Evolutionary conservation across 257 asterid genomes (phyloP).

Genomic region (Solanum virginianum): DNA sequence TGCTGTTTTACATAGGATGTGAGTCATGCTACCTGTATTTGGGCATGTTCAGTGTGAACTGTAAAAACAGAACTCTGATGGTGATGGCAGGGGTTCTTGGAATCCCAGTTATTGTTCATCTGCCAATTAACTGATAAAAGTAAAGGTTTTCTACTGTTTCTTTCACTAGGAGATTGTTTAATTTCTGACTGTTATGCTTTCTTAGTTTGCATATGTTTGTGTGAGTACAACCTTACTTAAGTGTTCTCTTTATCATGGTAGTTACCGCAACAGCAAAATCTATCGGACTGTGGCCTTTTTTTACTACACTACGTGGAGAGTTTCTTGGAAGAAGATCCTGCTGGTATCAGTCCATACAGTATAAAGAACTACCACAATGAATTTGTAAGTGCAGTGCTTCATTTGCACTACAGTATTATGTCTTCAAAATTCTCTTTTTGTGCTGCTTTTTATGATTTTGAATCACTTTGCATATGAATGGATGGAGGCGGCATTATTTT

Average conservation of each 20-base stretch:
- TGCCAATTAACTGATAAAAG: background rate
- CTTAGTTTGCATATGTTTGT: background rate
- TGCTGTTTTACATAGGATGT: background rate
- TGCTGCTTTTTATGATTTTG: background rate
- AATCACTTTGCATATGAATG: background rate
- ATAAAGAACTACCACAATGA: conserved; percentile 35
- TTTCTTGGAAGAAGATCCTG: conserved; percentile 74
- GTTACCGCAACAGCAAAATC: conserved; percentile 93
- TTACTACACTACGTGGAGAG: conserved; percentile 87
- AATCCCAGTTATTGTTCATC: background rate
- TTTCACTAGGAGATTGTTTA: background rate
- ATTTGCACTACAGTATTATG: background rate
- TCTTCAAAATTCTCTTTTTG: background rate
- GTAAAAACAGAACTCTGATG: background rate
- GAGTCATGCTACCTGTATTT: background rate
- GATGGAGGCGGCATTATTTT: background rate
- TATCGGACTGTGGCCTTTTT: conserved; percentile 89
- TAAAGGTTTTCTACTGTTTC: background rate
- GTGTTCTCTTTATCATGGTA: conserved; percentile 19
- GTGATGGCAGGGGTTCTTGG: background rate
- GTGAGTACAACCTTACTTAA: background rate
- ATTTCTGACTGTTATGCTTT: background rate
- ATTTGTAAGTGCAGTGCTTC: conserved; percentile 50
- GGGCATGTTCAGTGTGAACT: background rate
- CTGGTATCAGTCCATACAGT: conserved; percentile 49